Base-by-base conservation (phyloP, 2,329 filamentous ascomycete genomes). In the Cytospora piceae region DNA sequence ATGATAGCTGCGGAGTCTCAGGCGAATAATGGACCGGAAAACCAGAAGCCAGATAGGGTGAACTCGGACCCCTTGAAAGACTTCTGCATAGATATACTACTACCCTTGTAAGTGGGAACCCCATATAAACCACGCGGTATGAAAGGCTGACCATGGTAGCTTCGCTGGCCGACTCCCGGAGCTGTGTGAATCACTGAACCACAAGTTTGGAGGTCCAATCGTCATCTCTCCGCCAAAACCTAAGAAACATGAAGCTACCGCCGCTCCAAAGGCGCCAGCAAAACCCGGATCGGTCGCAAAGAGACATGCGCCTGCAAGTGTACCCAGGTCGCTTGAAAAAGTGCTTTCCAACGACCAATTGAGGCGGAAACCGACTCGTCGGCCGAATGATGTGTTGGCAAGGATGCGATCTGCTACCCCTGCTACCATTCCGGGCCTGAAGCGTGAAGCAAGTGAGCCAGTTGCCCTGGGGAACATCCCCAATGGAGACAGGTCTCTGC, bases 21-120 rank as follows among this genome's bases (percentile, higher is more conserved):
- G 68, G 69, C 74, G 3, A 73, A 71, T 3, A 70, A 74, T 6
- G 70, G 74, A 1, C 68, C 69, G 2, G 77, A 78, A 52, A 74
- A 75, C 2, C 77, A 77, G 63, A 75, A 74, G 63, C 74, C 76
- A 56, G 78, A 80, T 65, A 80, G 77, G 64, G 69, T 77, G 65
- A 79, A 81, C 24, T 79, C 81, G 0, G 91, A 94, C 72, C 86
- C 89, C 8, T 78, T 94, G 8, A 87, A 85, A 69, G 89, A 90
- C 73, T 95, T 94, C 73, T 94, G 91, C 72, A 82, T 91, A 20
- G 91, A 95, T 73, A 89, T 95, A 51, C 87, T 95, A 70, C 80
- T 93, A 54, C 91, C 92, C 39, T 94, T 94, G 86, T 90, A 79
- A 82, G 87, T 77, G 9, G 34, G 39, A 7, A 11, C 27, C 4